Conservation (phyloP, 192 early-diverging fungal genomes). For the Coemansia sp. region DNA sequence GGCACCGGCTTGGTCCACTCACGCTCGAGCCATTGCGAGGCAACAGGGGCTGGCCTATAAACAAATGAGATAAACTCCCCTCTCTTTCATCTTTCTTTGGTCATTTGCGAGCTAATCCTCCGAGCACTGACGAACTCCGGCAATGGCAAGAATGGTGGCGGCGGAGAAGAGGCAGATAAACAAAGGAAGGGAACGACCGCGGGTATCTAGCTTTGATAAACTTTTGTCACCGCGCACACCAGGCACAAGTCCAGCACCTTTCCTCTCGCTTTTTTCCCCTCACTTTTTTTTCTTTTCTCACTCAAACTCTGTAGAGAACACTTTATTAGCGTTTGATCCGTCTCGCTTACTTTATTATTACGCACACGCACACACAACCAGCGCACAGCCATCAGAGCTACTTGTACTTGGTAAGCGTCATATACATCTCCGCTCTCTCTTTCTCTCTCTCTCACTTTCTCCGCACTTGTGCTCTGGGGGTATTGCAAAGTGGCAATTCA, state of each 20-base stretch:
- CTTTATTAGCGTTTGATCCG: not conserved
- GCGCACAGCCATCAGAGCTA: too few species aligned
- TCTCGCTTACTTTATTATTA: not conserved
- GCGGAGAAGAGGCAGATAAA: not conserved
- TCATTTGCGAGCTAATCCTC: too few species aligned
- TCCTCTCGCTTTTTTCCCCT: not conserved
- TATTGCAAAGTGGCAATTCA: constrained; percentile 5
- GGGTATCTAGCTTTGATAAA: not conserved
- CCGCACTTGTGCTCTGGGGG: not conserved
- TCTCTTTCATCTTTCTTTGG: too few species aligned
- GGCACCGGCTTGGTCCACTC: too few species aligned
- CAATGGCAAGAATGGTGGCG: not conserved
- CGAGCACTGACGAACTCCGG: not conserved
- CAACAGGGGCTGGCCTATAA: not conserved
- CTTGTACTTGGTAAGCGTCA: not conserved
- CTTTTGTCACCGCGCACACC: not conserved
- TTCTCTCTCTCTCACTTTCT: not conserved
- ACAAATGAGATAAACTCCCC: not conserved
- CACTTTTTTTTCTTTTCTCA: not conserved
- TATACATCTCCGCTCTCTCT: not conserved
- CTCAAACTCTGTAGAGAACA: not conserved
- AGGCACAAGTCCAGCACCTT: not conserved
- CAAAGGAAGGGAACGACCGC: not conserved
- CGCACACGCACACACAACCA: not conserved
- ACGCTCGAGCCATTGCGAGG: not conserved